Evolutionary conservation across 805 yeast species (phyloP), one percentile per base, ranked within the genome.

Genomic region (Millerozyma acaciae): DNA sequence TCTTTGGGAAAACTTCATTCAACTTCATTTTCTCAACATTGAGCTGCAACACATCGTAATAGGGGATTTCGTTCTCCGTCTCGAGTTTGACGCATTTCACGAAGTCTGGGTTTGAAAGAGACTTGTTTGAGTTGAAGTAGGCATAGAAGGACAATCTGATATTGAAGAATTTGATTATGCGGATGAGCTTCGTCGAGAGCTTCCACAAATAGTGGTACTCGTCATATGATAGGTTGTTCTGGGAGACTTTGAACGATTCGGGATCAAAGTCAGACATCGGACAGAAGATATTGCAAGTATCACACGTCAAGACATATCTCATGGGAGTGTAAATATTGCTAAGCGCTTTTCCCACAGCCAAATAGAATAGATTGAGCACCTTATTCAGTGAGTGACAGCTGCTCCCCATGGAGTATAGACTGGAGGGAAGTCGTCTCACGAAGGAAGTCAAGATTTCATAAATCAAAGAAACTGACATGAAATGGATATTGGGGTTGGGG

Each of bases 391-490:
- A 62, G 18, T 51, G 39, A 26, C 49, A 41, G 2, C 39, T 37
- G 8, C 55, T 38, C 2, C 63, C 60, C 34, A 56, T 39, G 6
- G 65, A 46, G 32, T 51, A 35, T 8, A 54, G 49, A 16, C 60
- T 60, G 22, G 60, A 55, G 2, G 70, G 68, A 31, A 53, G 50
- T 29, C 55, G 47, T 21, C 47, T 54, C 35, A 59, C 56, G 68
- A 70, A 66, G 19, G 51, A 50, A n/a, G 48, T 55, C 13, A 60
- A 28, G 31, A 65, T 33, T 17, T 65, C 55, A 43, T 58, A 66
- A 6, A 62, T 34, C 14, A 62, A 38, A 6, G 53, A 45, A 5
- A 59, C 55, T 9, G 67, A 57, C 4, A 49, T 45, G 32, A 44
- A 59, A 15, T 46, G 39, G 8, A 60, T 40, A 35, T 45, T 46